Evolutionary conservation across 2,329 filamentous ascomycete genomes (phyloP), one percentile per base, ranked within the genome.

Genomic region (Colletotrichum costaricense): DNA sequence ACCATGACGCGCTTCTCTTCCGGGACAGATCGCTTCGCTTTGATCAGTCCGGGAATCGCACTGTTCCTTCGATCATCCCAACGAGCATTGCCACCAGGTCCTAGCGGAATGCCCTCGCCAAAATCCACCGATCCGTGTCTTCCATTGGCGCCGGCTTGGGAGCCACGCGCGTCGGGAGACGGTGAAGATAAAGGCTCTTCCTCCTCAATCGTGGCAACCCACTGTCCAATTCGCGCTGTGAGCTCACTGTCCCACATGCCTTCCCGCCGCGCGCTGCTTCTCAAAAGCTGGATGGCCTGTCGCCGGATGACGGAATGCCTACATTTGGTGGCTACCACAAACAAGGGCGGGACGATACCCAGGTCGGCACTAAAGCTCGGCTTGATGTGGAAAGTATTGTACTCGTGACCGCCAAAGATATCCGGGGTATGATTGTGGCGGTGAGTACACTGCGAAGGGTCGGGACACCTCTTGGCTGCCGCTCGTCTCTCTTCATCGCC

Each of bases 221-320:
- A 91, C 71, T 83, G 84, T 59, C 85, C 86, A 75, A 91, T 90
- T 8, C 85, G 85, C 1, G 89, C 88, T 12, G 86, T 84, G 73
- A 91, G 84, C 75, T 89, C 87, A 76, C 88, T 91, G 77, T 94
- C 91, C 92, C 92, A 93, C 86, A 93, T 91, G 26, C 90, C 91
- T 80, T 93, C 92, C 62, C 91, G 85, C 58, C 91, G 86, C 8
- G 90, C 88, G 77, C 88, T 91, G 76, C 86, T 89, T 63, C 86
- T 85, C 68, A 93, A 81, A 49, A 93, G 80, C 78, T 89, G 85
- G 55, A 93, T 90, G 8, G 92, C 91, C 74, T 89, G 88, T 22
- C 90, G 85, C 24, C 92, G 87, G 42, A 89, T 84, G 1, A 82
- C 76, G 0, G 87, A 86, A 73, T 92, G 88, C 12, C 91, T 87